A percentile compares a stretch with the other conserved stretches of the same genome.
phyloP scores from a whole-genome alignment of 2,329 filamentous ascomycete genomes.

The Lasiodiplodia hormozganensis region DNA sequence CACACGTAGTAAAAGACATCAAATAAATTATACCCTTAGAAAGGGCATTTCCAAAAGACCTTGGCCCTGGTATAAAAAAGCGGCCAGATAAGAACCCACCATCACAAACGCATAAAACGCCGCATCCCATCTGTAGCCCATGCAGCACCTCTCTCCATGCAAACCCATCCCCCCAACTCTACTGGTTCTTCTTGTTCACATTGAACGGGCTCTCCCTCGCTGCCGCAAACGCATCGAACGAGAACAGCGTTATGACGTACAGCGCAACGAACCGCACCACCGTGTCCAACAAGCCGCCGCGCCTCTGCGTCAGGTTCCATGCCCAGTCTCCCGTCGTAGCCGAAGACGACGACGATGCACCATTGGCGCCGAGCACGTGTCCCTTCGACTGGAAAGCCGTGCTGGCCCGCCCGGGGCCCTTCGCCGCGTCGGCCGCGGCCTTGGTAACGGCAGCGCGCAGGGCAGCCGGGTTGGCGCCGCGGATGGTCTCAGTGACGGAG shows the following conservation, averaged over 20 bases:
- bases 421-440: slow-evolving; percentile 49
- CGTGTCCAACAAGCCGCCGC: slow-evolving; percentile 47
- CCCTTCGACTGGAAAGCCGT: slow-evolving; percentile 51
- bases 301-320: slow-evolving; percentile 39
- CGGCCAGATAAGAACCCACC: neutral
- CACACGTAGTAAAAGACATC: neutral
- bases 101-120: neutral
- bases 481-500: slow-evolving; percentile 54
- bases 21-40: neutral
- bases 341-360: slow-evolving; percentile 8
- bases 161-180: neutral
- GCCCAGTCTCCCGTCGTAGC: slow-evolving; percentile 36
- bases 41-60: neutral
- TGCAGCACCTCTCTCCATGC: neutral
- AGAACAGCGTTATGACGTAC: slow-evolving; percentile 54
- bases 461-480: slow-evolving; percentile 56
- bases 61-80: slow-evolving; percentile 7
- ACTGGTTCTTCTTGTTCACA: slow-evolving; percentile 38
- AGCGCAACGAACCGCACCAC: slow-evolving; percentile 55
- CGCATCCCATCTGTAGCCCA: neutral
- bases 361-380: slow-evolving; percentile 44
- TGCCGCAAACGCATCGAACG: slow-evolving; percentile 52
- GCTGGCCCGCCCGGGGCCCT: slow-evolving; percentile 44
- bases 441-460: slow-evolving; percentile 55
- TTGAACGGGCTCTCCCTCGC: slow-evolving; percentile 54